Base-by-base conservation (phyloP, 192 early-diverging fungal species). In the Pilobolus umbonatus region DNA sequence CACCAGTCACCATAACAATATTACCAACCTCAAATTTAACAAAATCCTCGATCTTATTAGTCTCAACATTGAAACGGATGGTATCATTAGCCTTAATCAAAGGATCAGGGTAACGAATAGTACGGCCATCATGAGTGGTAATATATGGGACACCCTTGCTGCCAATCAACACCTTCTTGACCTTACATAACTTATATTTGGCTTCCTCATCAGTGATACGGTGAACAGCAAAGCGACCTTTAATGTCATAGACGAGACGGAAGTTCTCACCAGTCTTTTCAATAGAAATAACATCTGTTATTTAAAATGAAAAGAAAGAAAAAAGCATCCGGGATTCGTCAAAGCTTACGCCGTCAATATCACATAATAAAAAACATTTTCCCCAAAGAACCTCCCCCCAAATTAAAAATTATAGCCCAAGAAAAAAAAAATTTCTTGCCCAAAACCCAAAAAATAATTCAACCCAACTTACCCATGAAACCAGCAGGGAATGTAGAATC, bases 171-270 rank as follows among this genome's bases (percentile, higher is more conserved):
- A 94, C 87, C 73, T 86, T 87, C 79, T 90, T 93, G 68, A 99
- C 91, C 87, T 99, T 99, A 81, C 91, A 89, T 58, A 99, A 85
- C 86, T 99, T 99, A 92, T 98, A 99, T 80, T 94, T 91, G 82
- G 92, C 89, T 80, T 99, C 97, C 76, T 98, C 95, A 44, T 84
- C 90, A 57, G 88, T 91, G 74, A 99, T 98, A 77, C 94, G 90
- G 88, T 99, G 97, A 80, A 99, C 94, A 69, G 92, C 90, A 85
- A 98, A 99, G 70, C 95, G 94, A 65, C 97, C 97, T 88, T 99
- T 99, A 82, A 85, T 85, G 85, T 99, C 97, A 85, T 94, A 98
- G 78, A 99, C 83, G 62, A 99, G 87, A 78, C 97, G 95, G 90
- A 99, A 99, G 87, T 98, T 91, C 86, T 99, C 94, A 76, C 91